phyloP scores from a whole-genome alignment of 225 moss, liverwort and hornwort species.

The Sphagnum tenellum region DNA sequence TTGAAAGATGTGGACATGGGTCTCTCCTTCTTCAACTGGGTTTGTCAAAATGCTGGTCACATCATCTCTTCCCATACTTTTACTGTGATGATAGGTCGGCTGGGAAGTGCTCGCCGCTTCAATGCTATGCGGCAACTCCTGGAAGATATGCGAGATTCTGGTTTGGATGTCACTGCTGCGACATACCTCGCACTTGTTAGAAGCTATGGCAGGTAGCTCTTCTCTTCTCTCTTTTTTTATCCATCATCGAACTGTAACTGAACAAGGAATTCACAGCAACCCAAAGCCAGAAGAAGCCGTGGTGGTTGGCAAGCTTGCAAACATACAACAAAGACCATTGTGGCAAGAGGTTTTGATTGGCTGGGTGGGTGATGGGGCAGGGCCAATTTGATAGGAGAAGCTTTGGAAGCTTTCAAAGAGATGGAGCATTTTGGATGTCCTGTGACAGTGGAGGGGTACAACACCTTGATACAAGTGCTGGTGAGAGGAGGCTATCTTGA shows the following conservation, averaged over 20 bases:
- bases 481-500: constrained; percentile 9
- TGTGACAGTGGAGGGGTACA: constrained; percentile 7
- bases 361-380: background rate
- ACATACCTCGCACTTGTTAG: constrained; percentile 9
- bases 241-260: no score
- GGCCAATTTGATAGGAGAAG: constrained; percentile 12
- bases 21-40: constrained; percentile 9
- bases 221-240: no score
- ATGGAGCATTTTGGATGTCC: constrained; percentile 8
- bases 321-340: no score
- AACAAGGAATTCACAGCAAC: no score
- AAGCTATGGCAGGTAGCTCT: constrained; percentile 9
- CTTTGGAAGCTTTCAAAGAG: constrained; percentile 9
- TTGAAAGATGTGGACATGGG: constrained; percentile 6
- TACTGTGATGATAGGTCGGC: constrained; percentile 7
- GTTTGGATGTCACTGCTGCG: constrained; percentile 2
- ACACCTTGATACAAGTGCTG: constrained; percentile 5
- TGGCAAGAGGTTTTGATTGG: no score
- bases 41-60: background rate
- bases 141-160: constrained; percentile 7
- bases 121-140: constrained; percentile 7
- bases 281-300: no score
- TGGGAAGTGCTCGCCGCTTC: constrained; percentile 7
- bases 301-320: no score
- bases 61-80: constrained; percentile 3